Percentiles rank a stretch among this genome's conserved stretches.
These are phyloP conservation scores for Solanum clarkiae DNA, from an alignment of 257 asterid genomes.

Conservation along the genomic window DNA sequence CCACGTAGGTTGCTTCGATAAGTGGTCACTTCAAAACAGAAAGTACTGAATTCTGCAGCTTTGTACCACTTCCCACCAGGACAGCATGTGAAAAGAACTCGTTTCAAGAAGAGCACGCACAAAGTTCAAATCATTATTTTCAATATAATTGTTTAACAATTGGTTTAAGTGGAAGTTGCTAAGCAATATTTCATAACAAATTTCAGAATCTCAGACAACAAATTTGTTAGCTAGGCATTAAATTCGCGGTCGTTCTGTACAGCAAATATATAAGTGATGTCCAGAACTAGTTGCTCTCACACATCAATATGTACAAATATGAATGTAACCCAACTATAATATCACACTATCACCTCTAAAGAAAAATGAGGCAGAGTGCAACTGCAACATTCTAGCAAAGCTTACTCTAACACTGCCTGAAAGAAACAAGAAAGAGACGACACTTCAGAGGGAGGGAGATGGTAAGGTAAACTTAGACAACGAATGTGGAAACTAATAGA, in stretches of 20 bases:
- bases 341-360: slow-evolving; percentile 11
- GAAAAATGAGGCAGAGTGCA: slow-evolving; percentile 27
- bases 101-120: background rate
- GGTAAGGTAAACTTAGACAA: background rate
- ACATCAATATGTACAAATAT: slow-evolving; percentile 10
- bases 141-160: background rate
- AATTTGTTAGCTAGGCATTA: background rate
- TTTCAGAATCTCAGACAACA: background rate
- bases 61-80: background rate
- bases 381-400: slow-evolving; percentile 7
- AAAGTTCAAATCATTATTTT: background rate
- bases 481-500: background rate
- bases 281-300: background rate
- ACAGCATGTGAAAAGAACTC: background rate
- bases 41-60: background rate
- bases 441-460: background rate
- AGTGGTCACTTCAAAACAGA: background rate
- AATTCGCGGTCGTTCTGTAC: background rate
- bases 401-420: background rate
- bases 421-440: background rate
- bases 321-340: background rate
- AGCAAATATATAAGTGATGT: background rate
- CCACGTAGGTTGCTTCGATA: background rate
- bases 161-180: background rate
- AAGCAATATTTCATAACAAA: background rate